Evolutionary conservation across 768 basidiomycete genomes (phyloP).

Genomic region (Termitomyces sp.): DNA sequence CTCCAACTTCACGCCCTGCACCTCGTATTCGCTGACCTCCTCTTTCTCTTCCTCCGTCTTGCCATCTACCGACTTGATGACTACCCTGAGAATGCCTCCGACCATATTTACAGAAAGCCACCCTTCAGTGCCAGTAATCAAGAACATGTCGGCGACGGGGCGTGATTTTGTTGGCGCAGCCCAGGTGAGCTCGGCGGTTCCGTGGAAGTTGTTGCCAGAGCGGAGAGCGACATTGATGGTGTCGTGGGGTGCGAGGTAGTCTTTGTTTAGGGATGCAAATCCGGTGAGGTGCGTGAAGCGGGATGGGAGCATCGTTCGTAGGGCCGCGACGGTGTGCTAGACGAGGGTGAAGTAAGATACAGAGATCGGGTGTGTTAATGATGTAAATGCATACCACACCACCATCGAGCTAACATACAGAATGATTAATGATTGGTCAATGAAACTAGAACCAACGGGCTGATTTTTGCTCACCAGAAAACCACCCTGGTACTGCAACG

Average conservation of each 20-base stretch:
- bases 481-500: constrained; percentile 67
- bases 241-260: constrained; percentile 75
- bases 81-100: constrained; percentile 31
- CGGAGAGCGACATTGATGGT: constrained; percentile 61
- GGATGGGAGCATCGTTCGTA: constrained; percentile 56
- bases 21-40: constrained; percentile 45
- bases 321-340: constrained; percentile 64
- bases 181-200: constrained; percentile 61
- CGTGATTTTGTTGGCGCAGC: constrained; percentile 48
- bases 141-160: constrained; percentile 34
- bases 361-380: neutral
- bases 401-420: constrained; percentile 57
- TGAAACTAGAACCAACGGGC: neutral
- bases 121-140: constrained; percentile 62
- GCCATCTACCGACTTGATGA: constrained; percentile 35
- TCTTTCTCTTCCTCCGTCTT: constrained; percentile 43
- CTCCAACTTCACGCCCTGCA: constrained; percentile 54
- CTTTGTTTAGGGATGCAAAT: constrained; percentile 64
- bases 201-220: constrained; percentile 50
- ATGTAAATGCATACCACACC: constrained; percentile 54
- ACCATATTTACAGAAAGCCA: constrained; percentile 47
- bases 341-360: neutral
- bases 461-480: constrained; percentile 58
- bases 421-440: neutral
- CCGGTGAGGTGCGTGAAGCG: constrained; percentile 55